Evolutionary conservation across 306 rosid species (phyloP), one percentile per base, ranked within the genome.

Genomic region (Vigna angularis): DNA sequence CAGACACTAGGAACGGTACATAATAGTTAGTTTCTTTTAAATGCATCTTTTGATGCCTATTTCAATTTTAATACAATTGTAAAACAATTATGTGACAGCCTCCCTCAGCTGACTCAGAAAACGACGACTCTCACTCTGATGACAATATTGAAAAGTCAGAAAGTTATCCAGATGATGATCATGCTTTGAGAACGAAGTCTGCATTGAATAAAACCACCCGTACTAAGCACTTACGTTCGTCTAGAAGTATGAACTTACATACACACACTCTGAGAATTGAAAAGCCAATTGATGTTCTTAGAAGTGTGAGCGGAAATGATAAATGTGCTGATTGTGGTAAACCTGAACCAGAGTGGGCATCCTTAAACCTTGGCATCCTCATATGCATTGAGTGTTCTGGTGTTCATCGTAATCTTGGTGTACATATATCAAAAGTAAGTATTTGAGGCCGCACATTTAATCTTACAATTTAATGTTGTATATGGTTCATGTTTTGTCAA

Each of bases 341-440:
- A 40, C 89, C 96, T 67, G 97, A 88, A 68, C 97, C 97, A 69
- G 92, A 92, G 49, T 92, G 97, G 96, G 97, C 96, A 75, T 92
- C 97, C 74, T 78, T 92, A 75, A 92, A 92, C 88, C 95, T 92
- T 8, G 96, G 97, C 45, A 84, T 90, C 81, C 90, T 92, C 71
- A 59, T 92, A 79, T 92, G 97, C 85, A 92, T 90, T 13, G 93
- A 92, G 84, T 92, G 97, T 68, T 92, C 97, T 32, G 97, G 95
- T 66, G 78, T 92, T 83, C 97, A 90, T 80, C 95, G 97, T 63
- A 92, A 92, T 82, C 97, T 92, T 66, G 97, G 97, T 70, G 97
- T 92, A 72, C 97, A 92, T 67, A 81, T 92, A 79, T 92, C 97
- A 70, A 92, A 92, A 81, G 97, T 87, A 84, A 90, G 90, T 85